Conservation (phyloP, 169 alveolate species). For the Plasmodium sp. region DNA sequence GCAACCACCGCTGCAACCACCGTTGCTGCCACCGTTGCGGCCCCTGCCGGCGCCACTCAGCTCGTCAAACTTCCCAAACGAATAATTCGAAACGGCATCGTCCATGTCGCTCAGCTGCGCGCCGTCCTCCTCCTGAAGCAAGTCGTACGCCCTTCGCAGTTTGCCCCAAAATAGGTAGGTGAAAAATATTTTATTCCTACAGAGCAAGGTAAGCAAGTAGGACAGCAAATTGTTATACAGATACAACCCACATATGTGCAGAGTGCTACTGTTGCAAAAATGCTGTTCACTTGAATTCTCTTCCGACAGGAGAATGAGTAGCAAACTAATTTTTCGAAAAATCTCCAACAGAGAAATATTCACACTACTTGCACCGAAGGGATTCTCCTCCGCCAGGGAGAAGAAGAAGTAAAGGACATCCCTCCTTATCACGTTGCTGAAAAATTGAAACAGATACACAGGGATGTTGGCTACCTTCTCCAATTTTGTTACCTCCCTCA, state of each 20-base stretch:
- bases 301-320: conserved; percentile 21
- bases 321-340: conserved; percentile 45
- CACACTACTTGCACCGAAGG: neutral
- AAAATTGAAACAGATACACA: conserved; percentile 54
- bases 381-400: conserved; percentile 14
- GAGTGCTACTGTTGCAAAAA: conserved; percentile 25
- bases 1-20: neutral
- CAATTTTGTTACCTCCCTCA: conserved; percentile 3
- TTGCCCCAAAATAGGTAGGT: conserved; percentile 30
- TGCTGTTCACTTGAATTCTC: conserved; percentile 38
- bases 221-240: conserved; percentile 38
- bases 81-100: conserved; percentile 38
- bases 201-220: conserved; percentile 3
- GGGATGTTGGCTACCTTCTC: conserved; percentile 29
- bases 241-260: conserved; percentile 48
- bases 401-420: conserved; percentile 42
- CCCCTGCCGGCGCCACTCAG: neutral
- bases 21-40: neutral
- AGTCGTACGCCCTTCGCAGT: conserved; percentile 9
- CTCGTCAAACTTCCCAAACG: conserved; percentile 31
- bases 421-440: conserved; percentile 40
- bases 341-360: conserved; percentile 41
- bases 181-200: conserved; percentile 20
- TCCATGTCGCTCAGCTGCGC: conserved; percentile 21
- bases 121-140: conserved; percentile 32